A percentile compares a stretch with the other conserved stretches of the same genome.
These are phyloP conservation scores for Nicotiana paniculata DNA, from an alignment of 257 asterid genomes.

Conservation along the genomic window DNA sequence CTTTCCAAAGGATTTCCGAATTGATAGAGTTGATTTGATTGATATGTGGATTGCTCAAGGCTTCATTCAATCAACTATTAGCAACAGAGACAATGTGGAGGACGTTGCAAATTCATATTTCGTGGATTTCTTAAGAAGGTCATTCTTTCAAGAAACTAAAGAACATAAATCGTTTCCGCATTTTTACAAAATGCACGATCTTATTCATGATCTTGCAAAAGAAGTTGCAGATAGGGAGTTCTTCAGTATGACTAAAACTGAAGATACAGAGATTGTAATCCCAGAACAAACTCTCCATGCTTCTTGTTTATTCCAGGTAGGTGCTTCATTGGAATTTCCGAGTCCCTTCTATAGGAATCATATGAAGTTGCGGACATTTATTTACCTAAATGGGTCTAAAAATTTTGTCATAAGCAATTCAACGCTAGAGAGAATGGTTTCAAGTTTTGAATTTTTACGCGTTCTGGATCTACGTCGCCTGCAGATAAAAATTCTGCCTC, in stretches of 20 bases:
- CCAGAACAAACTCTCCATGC: slow-evolving; percentile 1
- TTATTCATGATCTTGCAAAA: neutral
- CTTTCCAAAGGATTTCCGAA: neutral
- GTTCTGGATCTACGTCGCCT: neutral
- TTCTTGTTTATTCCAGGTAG: neutral
- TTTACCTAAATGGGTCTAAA: neutral
- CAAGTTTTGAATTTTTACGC: neutral
- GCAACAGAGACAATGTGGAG: slow-evolving; percentile 2
- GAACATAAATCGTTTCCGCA: neutral
- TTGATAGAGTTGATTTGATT: neutral
- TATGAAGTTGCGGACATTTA: neutral
- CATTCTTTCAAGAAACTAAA: neutral
- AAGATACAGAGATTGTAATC: neutral
- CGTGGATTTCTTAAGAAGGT: neutral
- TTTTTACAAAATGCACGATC: neutral
- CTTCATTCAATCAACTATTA: neutral
- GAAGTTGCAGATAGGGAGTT: neutral
- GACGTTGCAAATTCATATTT: neutral
- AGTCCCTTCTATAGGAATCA: neutral
- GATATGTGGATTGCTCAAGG: slow-evolving; percentile 15
- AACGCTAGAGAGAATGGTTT: neutral
- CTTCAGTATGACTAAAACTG: neutral
- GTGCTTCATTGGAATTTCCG: neutral
- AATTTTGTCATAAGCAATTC: neutral
- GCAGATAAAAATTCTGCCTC: neutral